Conservation (phyloP, 2,329 filamentous ascomycete species). For the Ceratocystiopsis minuta region DNA sequence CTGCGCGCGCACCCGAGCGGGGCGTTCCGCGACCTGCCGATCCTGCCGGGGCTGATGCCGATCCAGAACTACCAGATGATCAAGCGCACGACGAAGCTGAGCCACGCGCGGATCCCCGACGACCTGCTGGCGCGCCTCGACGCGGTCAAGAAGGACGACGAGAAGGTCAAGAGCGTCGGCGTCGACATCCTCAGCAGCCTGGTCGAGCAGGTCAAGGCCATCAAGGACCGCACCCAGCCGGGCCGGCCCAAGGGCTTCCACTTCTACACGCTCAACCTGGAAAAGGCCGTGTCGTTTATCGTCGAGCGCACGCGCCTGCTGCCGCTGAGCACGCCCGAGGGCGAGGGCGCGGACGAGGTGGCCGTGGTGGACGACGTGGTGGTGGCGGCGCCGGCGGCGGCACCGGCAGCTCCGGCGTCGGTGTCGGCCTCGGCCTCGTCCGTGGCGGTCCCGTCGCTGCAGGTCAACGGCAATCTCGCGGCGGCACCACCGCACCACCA, state of each 20-base stretch:
- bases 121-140: constrained; percentile 53
- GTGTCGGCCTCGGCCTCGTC: too few relatives aligned
- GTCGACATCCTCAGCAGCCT: constrained; percentile 74
- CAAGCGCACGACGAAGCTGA: constrained; percentile 82
- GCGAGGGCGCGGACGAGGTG: constrained; percentile 29
- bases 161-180: constrained; percentile 61
- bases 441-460: too few relatives aligned
- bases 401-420: constrained; percentile 5
- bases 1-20: constrained; percentile 69
- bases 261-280: constrained; percentile 92
- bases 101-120: constrained; percentile 66
- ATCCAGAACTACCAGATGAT: constrained; percentile 96
- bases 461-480: too few relatives aligned
- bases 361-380: constrained; percentile 31
- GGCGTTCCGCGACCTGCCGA: constrained; percentile 68
- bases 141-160: constrained; percentile 59
- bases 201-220: constrained; percentile 53
- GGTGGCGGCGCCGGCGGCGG: constrained; percentile 13
- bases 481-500: constrained; percentile 1
- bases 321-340: constrained; percentile 30
- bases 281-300: constrained; percentile 90
- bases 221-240: constrained; percentile 32
- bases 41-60: constrained; percentile 92
- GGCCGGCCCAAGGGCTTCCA: constrained; percentile 63
- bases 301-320: constrained; percentile 76